Evolutionary conservation across 78 protist genomes (phyloP), one percentile per base, ranked within the genome.

Genomic region (Acrasis kona): DNA sequence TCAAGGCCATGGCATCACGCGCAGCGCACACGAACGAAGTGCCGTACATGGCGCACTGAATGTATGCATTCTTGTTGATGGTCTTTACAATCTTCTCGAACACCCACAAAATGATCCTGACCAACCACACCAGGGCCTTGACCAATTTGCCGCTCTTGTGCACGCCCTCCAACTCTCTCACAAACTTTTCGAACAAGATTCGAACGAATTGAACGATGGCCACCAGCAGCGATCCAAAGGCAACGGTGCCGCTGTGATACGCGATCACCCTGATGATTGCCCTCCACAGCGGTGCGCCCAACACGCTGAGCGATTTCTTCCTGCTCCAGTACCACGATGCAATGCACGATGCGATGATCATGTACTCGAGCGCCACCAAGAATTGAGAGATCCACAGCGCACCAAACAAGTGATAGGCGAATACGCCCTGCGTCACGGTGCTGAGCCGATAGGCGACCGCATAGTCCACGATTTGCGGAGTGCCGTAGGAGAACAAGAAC

Each of bases 161-260:
- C 10, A 35, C 2, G 32, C 19, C 67, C 77, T 76, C 68, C 64
- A 76, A 37, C 29, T 50, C 40, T 3, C 64, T 5, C 32, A 67
- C 70, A 29, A 67, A 5, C 29, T 2, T 9, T 9, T 8, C 10
- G 42, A 84, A 3, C 32, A 80, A 5, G 27, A 77, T 32, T 27
- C 82, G 37, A 2, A 76, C 29, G 9, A 65, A 31, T 2, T 41
- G 58, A 0, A 85, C 3, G 30, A 80, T n/a, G 6, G 89, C 89
- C 1, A 85, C 10, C 74, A 85, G 1, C 36, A 85, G 19, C 41
- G 80, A 69, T n/a, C 84, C 89, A 2, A 77, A 2, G n/a, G 84
- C 77, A 2, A 80, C 8, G 10, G 89, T 79, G 37, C 85, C 85
- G 3, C 73, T 42, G 36, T 78, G 78, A 40, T 50, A 80, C 12